Base-by-base conservation (phyloP, 179 eudicot species). In the Gypsophila paniculata region DNA sequence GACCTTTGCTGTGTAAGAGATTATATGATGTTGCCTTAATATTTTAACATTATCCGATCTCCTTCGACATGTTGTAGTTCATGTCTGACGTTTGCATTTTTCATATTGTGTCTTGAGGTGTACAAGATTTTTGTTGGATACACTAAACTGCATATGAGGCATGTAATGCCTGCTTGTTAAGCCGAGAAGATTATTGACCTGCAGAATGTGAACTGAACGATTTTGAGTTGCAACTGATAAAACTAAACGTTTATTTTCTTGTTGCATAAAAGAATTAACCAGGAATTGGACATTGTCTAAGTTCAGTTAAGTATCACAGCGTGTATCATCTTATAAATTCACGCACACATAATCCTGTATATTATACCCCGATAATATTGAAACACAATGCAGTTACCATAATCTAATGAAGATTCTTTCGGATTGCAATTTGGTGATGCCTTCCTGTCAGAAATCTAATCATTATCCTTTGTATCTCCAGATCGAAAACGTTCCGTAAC, bases 1-100 rank as follows among this genome's bases (percentile, higher is more conserved):
- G 34, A 13, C 17, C 25, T 58, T 58, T 58, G 34, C 62, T 25
- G 62, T 25, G 62, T 58, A 58, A 58, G 62, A 9, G 62, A 58
- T 58, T 21, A 58, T 55, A 55, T 13, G 62, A 58, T 2, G 8
- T 25, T 58, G 26, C 34, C 62, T 21, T 58, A 23, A 8, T 10
- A 9, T 21, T 6, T 18, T 0, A 54, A 54, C 25, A 54, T 54
- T 18, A 54, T 18, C 18, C 10, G 18, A 11, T 46, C 52, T 46
- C 52, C 3, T 46, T 13, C 12, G 52, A 2, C 14, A 46, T 46
- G 17, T 46, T 10, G 15, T 8, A 46, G 52, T 46, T 46, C 9
- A 4, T 46, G 52, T 10, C 52, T 46, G n/a, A n/a, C n/a, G 14
- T 46, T 11, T 46, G 52, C 14, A 11, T 46, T 46, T 46, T 46